Evolutionary conservation across 2,329 filamentous ascomycete species (phyloP).

Genomic region (Pseudogymnoascus sp.): DNA sequence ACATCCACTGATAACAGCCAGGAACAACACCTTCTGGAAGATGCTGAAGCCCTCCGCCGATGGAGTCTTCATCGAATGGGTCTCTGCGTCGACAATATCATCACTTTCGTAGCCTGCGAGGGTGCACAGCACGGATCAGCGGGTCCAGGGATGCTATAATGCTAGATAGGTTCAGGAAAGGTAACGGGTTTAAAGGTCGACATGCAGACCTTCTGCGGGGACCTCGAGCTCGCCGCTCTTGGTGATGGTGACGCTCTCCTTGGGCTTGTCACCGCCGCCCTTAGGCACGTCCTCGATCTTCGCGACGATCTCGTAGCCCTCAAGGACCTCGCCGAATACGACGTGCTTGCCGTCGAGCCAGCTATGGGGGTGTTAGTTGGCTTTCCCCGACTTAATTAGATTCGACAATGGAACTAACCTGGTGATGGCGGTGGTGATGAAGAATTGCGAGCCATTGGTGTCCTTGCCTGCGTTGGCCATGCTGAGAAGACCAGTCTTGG

Average conservation of each 20-base stretch:
- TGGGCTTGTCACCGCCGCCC: slow-evolving; percentile 57
- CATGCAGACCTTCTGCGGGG: slow-evolving; percentile 84
- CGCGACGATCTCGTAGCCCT: slow-evolving; percentile 73
- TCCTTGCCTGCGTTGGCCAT: slow-evolving; percentile 82
- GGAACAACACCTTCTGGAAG: slow-evolving; percentile 42
- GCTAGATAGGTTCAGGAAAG: slow-evolving; percentile 16
- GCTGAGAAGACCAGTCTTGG: slow-evolving; percentile 71
- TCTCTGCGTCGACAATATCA: slow-evolving; percentile 26
- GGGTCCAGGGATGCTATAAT: slow-evolving; percentile 20
- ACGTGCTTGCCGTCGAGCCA: slow-evolving; percentile 82
- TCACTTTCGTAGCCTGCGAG: slow-evolving; percentile 26
- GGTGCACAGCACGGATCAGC: slow-evolving; percentile 25
- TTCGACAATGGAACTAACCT: slow-evolving; percentile 40
- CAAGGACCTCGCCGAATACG: slow-evolving; percentile 80
- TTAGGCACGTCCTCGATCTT: slow-evolving; percentile 68
- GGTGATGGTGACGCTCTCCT: slow-evolving; percentile 61
- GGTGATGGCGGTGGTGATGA: slow-evolving; percentile 78
- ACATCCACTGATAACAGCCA: slow-evolving; percentile 31
- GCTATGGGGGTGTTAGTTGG: slow-evolving; percentile 32
- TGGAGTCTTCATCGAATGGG: slow-evolving; percentile 17
- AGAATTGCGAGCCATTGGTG: slow-evolving; percentile 85
- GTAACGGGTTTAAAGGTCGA: slow-evolving; percentile 62
- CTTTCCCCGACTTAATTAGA: neutral
- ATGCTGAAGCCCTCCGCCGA: slow-evolving; percentile 33
- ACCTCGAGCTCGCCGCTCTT: slow-evolving; percentile 80